Evolutionary conservation across 2,329 filamentous ascomycete species (phyloP), one percentile per base, ranked within the genome.

Genomic region (Fusarium burgessii): DNA sequence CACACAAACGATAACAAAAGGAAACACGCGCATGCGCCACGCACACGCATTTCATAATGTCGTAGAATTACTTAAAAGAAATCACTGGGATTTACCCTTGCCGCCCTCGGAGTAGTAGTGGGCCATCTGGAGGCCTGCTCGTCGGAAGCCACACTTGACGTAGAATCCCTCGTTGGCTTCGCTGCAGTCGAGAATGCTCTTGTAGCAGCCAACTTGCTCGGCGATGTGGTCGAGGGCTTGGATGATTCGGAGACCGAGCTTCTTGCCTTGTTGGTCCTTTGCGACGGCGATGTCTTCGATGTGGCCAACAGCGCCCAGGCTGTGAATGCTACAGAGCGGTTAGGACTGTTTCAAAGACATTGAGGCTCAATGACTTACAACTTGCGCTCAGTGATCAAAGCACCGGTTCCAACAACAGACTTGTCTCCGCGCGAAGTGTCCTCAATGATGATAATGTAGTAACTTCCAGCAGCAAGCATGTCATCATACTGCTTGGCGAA

Each of bases 81-180:
- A 70, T 74, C 52, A 79, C 72, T 77, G 74, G 20, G 76, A 70
- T 78, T 86, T 87, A 80, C 81, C 84, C 79, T 87, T 87, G 74
- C 80, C 79, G 50, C 77, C 81, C 64, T 91, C 94, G 80, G n/a
- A n/a, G n/a, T 97, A 96, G 83, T 97, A 97, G 85, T 97, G 94
- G 45, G 95, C 94, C 96, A 99, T 98, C 83, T 99, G 93, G 61
- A 98, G 84, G 18, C 96, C 96, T 32, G 94, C 95, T 68, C 94
- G 87, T 83, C 94, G 92, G 82, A 97, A 98, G 63, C 95, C 95
- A 82, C 96, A 98, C 87, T 98, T 98, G 81, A 97, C 88, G 81
- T 99, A 99, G 85, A 99, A 98, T 25, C 95, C 95, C 82, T 97
- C 94, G 80, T 98, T 99, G 76, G 92, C 90, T 82, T 98, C 95